Evolutionary conservation across 2,329 filamentous ascomycete genomes (phyloP).

Genomic region (Diplocarpon mali): DNA sequence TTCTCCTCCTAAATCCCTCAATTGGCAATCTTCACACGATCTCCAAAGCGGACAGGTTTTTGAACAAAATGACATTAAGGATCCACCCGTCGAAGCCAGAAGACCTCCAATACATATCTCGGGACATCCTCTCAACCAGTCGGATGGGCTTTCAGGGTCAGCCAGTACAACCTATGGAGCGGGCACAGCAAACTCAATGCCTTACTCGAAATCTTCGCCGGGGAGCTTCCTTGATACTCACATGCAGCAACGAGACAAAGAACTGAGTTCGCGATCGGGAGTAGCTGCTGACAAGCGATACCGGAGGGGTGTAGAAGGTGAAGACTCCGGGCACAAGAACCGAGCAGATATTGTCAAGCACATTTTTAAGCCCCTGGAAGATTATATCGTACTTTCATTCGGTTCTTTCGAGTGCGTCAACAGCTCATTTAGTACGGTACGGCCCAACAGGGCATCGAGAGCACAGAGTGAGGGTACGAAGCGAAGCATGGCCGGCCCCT

Average conservation of each 20-base stretch:
- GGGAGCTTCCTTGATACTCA: constrained; percentile 18
- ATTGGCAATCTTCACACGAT: background rate
- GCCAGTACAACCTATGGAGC: background rate
- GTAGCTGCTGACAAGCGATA: background rate
- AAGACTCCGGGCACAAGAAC: constrained; percentile 29
- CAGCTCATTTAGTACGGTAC: constrained; percentile 54
- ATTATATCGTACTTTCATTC: constrained; percentile 62
- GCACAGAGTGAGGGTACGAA: constrained; percentile 22
- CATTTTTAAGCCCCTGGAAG: constrained; percentile 67
- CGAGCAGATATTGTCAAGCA: constrained; percentile 32
- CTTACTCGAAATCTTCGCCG: constrained; percentile 21
- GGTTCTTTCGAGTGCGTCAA: constrained; percentile 64
- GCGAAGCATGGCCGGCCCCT: constrained; percentile 17
- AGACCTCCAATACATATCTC: constrained; percentile 9
- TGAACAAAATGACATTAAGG: background rate
- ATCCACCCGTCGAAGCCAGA: background rate
- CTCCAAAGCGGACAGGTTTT: background rate
- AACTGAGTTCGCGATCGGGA: constrained; percentile 1
- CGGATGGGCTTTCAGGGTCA: constrained; percentile 5
- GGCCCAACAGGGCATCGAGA: constrained; percentile 27
- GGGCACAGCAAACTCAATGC: constrained; percentile 1
- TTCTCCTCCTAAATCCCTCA: constrained; percentile 17
- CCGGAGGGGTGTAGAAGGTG: background rate
- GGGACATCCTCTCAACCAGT: constrained; percentile 4
- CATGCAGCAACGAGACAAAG: constrained; percentile 11